Evolutionary conservation across 768 basidiomycete genomes (phyloP), one percentile per base, ranked within the genome.

Genomic region (Pleurotus tuber-regium): DNA sequence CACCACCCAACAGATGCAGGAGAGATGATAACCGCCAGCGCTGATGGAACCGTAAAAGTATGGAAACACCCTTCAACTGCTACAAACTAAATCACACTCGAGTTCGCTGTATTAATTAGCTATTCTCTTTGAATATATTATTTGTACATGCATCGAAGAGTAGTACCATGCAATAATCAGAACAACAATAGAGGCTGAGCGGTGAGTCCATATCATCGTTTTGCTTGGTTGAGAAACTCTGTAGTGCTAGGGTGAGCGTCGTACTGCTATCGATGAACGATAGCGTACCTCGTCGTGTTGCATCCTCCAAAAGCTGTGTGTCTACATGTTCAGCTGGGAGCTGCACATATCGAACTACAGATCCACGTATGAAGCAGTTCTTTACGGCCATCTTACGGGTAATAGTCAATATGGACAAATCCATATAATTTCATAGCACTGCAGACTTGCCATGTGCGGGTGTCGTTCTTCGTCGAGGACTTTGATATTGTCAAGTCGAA

Each of bases 321-420:
- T 99, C 97, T 53, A 99, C 92, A 54, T 89, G 89, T 56, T 90
- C 87, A 21, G 91, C 84, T 2, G 93, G 92, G 50, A 99, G 76
- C 65, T 96, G 92, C 16, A 98, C 97, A 62, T 99, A 99, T 58
- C 97, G 88, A 47, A 99, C 95, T 11, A 98, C 97, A 14, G 93
- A 96, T 56, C 97, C 97, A 36, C 97, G 87, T 61, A 99, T 99
- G 66, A 99, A 99, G 67, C 94, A 97, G 68, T 98, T 98, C 74
- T 95, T 96, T 36, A 99, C 94, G 0, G 96, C 94, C 86, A 98
- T 94, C 96, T 98, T n/a, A n/a, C n/a, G n/a, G n/a, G n/a, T n/a
- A n/a, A n/a, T n/a, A n/a, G n/a, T n/a, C n/a, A n/a, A n/a, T n/a
- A n/a, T n/a, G n/a, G n/a, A n/a, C n/a, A n/a, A n/a, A n/a, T n/a